Conservation (phyloP, 177 flowering plant species). For the Vitis hybrid region DNA sequence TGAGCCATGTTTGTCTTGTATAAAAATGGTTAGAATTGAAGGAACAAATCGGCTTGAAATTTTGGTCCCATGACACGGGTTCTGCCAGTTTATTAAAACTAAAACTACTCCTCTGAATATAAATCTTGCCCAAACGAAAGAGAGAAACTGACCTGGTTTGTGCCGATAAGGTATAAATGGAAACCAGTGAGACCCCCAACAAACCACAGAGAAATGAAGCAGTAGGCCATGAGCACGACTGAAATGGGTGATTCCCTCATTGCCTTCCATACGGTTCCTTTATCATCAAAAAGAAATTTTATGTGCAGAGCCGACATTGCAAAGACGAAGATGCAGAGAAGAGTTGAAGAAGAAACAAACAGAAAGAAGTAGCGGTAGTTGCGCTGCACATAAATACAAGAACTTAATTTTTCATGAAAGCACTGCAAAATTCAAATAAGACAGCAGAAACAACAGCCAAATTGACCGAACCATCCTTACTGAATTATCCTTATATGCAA, state of each 20-base stretch:
- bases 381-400: constrained; percentile 46
- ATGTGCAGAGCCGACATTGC: constrained; percentile 62
- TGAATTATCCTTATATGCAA: too few relatives aligned
- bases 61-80: too few relatives aligned
- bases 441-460: too few relatives aligned
- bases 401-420: not conserved
- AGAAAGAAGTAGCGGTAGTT: constrained; percentile 88
- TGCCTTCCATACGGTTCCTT: constrained; percentile 65
- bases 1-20: too few relatives aligned
- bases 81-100: not conserved
- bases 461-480: too few relatives aligned
- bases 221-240: constrained; percentile 68
- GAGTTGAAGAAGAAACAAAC: constrained; percentile 80
- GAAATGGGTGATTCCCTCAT: constrained; percentile 71
- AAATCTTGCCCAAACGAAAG: not conserved
- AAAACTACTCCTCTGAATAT: not conserved
- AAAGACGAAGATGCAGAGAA: constrained; percentile 72
- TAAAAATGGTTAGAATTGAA: too few relatives aligned
- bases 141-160: constrained; percentile 67
- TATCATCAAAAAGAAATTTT: constrained; percentile 51
- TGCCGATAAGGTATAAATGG: constrained; percentile 74
- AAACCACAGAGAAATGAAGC: constrained; percentile 81
- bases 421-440: too few relatives aligned
- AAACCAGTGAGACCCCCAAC: constrained; percentile 92
- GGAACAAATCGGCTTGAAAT: too few relatives aligned